These are phyloP conservation scores for Penicillium sp. DNA, from an alignment of 2,329 filamentous ascomycete species.

Conservation along the genomic window DNA sequence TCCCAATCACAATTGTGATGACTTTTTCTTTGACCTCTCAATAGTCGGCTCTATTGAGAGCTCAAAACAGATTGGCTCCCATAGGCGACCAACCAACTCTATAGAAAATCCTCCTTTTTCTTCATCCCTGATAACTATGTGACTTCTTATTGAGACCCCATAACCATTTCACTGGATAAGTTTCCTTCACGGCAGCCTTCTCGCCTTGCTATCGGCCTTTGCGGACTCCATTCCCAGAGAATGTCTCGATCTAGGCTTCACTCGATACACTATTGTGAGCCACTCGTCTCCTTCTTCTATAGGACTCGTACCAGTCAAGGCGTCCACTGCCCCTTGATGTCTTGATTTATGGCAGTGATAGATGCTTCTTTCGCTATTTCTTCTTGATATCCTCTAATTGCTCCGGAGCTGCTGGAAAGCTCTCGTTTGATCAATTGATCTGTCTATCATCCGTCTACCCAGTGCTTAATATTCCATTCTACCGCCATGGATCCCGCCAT, in stretches of 20 bases:
- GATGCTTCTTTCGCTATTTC: neutral
- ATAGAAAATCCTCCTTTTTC: neutral
- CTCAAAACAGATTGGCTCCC: conserved; percentile 12
- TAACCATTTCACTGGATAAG: neutral
- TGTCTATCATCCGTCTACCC: neutral
- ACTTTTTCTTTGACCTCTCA: neutral
- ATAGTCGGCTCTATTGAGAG: conserved; percentile 22
- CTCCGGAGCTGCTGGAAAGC: neutral
- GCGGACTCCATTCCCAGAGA: neutral
- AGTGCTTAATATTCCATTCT: no score
- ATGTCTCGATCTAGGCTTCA: neutral
- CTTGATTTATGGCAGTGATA: neutral
- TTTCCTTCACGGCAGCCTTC: neutral
- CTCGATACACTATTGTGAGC: neutral
- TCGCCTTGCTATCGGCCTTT: neutral
- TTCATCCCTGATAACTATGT: neutral
- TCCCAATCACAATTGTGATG: neutral
- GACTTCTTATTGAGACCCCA: neutral
- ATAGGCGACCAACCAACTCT: neutral
- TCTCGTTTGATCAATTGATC: neutral
- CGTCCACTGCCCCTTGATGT: neutral
- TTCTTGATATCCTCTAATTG: neutral
- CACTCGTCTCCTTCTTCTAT: neutral
- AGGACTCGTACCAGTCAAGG: neutral
- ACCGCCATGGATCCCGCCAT: neutral